Evolutionary conservation across 495 filamentous ascomycete species (phyloP).

Genomic region (Cryomyces antarcticus): DNA sequence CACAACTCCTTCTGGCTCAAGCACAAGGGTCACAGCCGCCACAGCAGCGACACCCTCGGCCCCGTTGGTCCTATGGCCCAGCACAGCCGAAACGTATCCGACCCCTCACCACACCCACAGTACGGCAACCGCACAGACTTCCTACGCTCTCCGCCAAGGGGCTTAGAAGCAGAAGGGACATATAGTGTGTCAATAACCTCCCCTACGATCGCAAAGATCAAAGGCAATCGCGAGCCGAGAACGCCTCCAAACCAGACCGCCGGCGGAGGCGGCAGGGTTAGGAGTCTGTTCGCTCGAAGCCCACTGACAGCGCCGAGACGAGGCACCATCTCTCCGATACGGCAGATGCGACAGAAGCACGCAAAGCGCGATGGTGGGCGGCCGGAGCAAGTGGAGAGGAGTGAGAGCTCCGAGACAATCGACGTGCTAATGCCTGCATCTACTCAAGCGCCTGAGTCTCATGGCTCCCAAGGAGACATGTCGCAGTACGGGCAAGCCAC

Average conservation of each 20-base stretch:
- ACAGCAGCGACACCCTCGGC: no score
- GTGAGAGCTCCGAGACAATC: conserved; percentile 15
- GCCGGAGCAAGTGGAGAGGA: conserved; percentile 3
- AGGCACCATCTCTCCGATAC: conserved; percentile 1
- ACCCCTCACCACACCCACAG: conserved; percentile 29
- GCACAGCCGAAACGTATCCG: conserved; percentile 11
- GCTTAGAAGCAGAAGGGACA: background rate
- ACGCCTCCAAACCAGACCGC: background rate
- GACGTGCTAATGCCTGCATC: conserved; percentile 17
- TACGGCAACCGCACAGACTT: conserved; percentile 38
- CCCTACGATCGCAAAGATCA: conserved; percentile 1
- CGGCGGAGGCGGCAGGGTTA: background rate
- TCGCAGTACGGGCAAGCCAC: no score
- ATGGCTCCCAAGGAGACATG: no score
- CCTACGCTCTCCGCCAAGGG: conserved; percentile 18
- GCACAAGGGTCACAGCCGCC: no score
- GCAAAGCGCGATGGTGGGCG: background rate
- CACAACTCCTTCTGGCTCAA: conserved; percentile 16
- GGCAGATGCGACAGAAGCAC: no score
- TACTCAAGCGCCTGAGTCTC: no score
- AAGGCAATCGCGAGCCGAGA: conserved; percentile 1
- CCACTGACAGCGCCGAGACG: background rate
- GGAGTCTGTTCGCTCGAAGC: background rate
- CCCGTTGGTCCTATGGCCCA: no score
- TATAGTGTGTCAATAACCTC: background rate